Evolutionary conservation across 345 rosid genomes (phyloP).

Genomic region (Gossypium rotundifolium): DNA sequence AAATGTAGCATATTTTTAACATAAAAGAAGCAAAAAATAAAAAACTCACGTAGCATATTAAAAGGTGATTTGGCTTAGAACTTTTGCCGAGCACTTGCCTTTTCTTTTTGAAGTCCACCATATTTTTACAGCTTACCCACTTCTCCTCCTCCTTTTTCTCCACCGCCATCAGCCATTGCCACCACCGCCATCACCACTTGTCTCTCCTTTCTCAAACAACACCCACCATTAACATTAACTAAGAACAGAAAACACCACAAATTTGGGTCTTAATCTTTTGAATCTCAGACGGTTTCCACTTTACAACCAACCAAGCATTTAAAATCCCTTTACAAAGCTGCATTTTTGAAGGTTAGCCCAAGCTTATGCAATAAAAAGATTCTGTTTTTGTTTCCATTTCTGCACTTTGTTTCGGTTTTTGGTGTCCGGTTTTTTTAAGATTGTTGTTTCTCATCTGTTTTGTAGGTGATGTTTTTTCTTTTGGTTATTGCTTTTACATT

Average conservation of each 20-base stretch:
- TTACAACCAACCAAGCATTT: neutral
- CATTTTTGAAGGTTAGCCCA: conserved; percentile 43
- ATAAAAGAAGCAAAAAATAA: neutral
- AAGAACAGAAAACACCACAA: neutral
- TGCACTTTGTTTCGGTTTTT: neutral
- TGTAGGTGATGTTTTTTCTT: conserved; percentile 36
- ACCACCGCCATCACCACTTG: neutral
- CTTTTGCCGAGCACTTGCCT: conserved; percentile 11
- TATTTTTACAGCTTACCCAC: conserved; percentile 25
- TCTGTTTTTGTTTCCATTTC: conserved; percentile 1
- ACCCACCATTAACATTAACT: neutral
- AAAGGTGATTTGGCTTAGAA: conserved; percentile 25
- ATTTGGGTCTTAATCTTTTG: conserved; percentile 24
- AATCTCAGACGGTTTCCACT: neutral
- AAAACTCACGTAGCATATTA: conserved; percentile 7
- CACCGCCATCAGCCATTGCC: conserved; percentile 13
- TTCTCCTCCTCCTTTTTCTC: conserved; percentile 17
- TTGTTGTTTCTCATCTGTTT: conserved; percentile 12
- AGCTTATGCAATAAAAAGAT: neutral
- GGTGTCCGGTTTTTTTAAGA: neutral
- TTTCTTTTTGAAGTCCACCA: neutral
- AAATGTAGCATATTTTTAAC: neutral
- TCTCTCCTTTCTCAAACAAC: neutral
- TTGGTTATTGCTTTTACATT: neutral
- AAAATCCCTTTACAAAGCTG: conserved; percentile 9